A percentile compares a stretch with the other conserved stretches of the same genome.
Evolutionary conservation across 768 basidiomycete species (phyloP).

Genomic region (Guyanaporus albipodus): DNA sequence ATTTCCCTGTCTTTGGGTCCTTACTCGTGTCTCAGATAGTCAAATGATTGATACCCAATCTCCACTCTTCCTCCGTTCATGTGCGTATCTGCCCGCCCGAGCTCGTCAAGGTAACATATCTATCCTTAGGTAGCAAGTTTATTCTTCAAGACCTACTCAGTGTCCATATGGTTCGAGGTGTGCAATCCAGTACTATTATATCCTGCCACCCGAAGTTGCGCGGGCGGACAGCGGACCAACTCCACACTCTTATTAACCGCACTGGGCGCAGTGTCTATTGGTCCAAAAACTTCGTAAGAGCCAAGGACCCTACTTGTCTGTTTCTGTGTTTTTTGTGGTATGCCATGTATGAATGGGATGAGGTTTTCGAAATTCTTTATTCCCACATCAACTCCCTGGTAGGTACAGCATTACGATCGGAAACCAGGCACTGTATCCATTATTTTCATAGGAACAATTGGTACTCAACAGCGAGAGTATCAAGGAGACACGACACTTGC

Average conservation of each 20-base stretch:
- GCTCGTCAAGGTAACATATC: not conserved
- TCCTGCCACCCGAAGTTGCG: constrained; percentile 29
- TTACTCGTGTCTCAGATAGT: constrained; percentile 11
- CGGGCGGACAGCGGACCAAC: constrained; percentile 20
- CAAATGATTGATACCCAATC: constrained; percentile 50
- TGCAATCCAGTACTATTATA: constrained; percentile 21
- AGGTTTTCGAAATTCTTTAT: constrained; percentile 50
- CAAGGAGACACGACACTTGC: constrained; percentile 48
- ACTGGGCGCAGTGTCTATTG: constrained; percentile 33
- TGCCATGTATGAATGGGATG: constrained; percentile 60
- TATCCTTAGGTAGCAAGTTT: constrained; percentile 15
- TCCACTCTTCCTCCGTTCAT: constrained; percentile 35
- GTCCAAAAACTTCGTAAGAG: constrained; percentile 22
- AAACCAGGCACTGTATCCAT: not conserved
- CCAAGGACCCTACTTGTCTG: constrained; percentile 51
- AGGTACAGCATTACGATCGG: constrained; percentile 8
- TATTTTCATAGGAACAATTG: constrained; percentile 38
- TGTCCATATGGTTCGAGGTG: constrained; percentile 45
- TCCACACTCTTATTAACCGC: constrained; percentile 28
- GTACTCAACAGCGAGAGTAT: constrained; percentile 41
- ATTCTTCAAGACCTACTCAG: constrained; percentile 46
- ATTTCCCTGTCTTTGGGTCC: not conserved
- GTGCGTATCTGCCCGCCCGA: constrained; percentile 24
- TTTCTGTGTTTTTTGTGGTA: constrained; percentile 56
- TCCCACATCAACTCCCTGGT: constrained; percentile 49